Base-by-base conservation (phyloP, 139 green algal species). In the Astrephomene gubernaculifera region DNA sequence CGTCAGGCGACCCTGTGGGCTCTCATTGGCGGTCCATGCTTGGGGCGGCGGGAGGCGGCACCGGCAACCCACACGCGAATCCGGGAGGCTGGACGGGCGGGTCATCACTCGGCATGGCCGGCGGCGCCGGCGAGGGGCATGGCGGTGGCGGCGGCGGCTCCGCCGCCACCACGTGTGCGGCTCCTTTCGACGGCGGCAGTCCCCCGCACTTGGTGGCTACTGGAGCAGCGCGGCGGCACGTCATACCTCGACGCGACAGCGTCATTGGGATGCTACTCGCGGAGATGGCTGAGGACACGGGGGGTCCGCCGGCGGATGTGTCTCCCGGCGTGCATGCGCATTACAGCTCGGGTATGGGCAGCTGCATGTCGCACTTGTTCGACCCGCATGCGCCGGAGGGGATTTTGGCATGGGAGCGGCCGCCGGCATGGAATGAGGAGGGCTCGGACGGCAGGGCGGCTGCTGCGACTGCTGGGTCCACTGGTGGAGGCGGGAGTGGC, bases 331-430 rank as follows among this genome's bases (percentile, higher is more conserved):
- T n/a, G n/a, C n/a, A n/a, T n/a, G 57, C 22, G 22, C 19, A 29
- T 14, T 29, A 9, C 57, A 67, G 19, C 57, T 35, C 57, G 57
- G 19, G 19, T 35, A 67, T 67, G 57, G 17, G 6, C 19, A 29
- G 19, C 19, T 67, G 22, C 57, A 29, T 9, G 22, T 4, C 73
- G 8, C 35, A 33, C 10, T 45, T 17, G 31, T 69, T 64, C 54
- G 73, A 81, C 53, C 73, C 73, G 21, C 73, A 81, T 22, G 73
- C 73, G 33, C 73, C 73, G 1, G 73, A 81, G 53, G 73, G 73
- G 2, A 53, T 81, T 19, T 38, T 81, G 24, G 21, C 52, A 8
- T 81, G 73, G 73, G 52, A 81, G 73, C 52, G 73, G 9, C 73
- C 73, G n/a, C 49, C 17, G 25, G 70, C 4, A 2, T 78, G 70